Base-by-base conservation (phyloP, 768 basidiomycete genomes). In the Mycena olivaceomarginata region DNA sequence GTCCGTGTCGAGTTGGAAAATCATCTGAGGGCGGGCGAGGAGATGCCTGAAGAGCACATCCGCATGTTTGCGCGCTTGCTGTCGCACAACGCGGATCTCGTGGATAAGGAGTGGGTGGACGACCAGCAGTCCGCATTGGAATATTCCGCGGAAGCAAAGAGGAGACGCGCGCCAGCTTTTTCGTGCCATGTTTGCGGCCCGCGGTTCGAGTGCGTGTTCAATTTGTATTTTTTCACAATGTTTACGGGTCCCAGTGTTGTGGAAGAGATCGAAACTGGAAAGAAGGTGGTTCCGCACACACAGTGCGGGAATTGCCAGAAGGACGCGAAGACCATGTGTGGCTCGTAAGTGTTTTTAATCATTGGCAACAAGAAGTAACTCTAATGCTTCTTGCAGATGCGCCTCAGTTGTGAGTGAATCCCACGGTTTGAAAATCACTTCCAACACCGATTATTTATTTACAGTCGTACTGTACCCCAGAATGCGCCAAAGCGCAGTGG, bases 71-170 rank as follows among this genome's bases (percentile, higher is more conserved):
- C 81, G 6, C 78, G 80, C 16, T 74, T 82, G 11, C 71, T 82
- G 37, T 82, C 80, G 40, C 53, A 71, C 60, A 81, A 81, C 59
- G 62, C 80, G 0, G 76, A 77, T 31, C 69, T 80, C 37, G 56
- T 81, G 20, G 79, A 81, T 41, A 69, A 72, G 13, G 73, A 68
- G 3, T 81, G 64, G 56, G 76, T 45, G 2, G 60, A 70, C 11
- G 79, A 81, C 9, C 69, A 76, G 72, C 80, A 81, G 53, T 81
- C 80, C 80, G 46, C 80, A 81, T 63, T 81, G 80, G 79, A 81
- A 78, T 46, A 64, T 81, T 48, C 70, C 41, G 72, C 45, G 13
- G 77, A 80, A 7, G 74, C 69, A 4, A 74, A 73, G 59, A 80
- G 43, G 80, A 81, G 67, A 81, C 80, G 11, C 75, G 67, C 16